These are phyloP conservation scores for Nakazawaea holstii DNA, from an alignment of 805 yeast species.

Conservation along the genomic window DNA sequence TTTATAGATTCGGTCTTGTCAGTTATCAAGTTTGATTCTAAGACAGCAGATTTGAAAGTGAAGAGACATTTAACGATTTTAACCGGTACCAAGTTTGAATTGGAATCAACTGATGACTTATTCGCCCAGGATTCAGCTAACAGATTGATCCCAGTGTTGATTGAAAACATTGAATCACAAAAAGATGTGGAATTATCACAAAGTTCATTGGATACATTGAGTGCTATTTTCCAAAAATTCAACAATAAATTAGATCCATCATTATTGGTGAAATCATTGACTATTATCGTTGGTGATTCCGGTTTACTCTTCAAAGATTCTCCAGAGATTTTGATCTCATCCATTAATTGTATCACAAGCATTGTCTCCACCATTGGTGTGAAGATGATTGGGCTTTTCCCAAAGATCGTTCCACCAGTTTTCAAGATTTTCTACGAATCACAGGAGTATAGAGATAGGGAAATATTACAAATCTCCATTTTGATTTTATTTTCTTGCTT, in stretches of 20 bases:
- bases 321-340: constrained; percentile 65
- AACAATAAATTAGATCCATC: constrained; percentile 44
- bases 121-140: constrained; percentile 47
- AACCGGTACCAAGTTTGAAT: constrained; percentile 61
- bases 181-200: constrained; percentile 52
- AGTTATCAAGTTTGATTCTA: constrained; percentile 22
- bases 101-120: constrained; percentile 51
- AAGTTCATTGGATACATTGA: constrained; percentile 63
- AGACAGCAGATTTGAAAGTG: constrained; percentile 37
- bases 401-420: constrained; percentile 76
- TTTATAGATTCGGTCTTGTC: constrained; percentile 59
- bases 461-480: constrained; percentile 57
- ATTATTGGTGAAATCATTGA: constrained; percentile 43
- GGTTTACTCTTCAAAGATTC: constrained; percentile 45
- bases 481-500: constrained; percentile 68
- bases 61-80: constrained; percentile 59
- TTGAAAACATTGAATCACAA: constrained; percentile 29
- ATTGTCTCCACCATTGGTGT: constrained; percentile 77
- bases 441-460: constrained; percentile 16
- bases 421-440: constrained; percentile 51
- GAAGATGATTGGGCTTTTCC: constrained; percentile 76
- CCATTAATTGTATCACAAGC: constrained; percentile 67
- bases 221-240: constrained; percentile 58
- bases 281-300: constrained; percentile 39
- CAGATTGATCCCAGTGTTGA: constrained; percentile 44